Conservation (phyloP, 306 rosid species). For the Prosopis cineraria region DNA sequence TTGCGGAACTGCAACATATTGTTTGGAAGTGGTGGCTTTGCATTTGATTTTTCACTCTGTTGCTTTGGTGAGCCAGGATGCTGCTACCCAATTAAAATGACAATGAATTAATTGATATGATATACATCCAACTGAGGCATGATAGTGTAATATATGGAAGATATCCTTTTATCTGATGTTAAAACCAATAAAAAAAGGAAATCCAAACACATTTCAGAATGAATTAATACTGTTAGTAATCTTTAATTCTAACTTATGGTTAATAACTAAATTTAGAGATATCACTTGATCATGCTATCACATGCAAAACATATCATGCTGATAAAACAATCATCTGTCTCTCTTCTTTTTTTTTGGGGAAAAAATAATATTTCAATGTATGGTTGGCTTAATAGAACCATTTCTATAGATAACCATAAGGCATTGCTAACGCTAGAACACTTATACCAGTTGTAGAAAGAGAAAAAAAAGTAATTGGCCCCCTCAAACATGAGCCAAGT, state of each 20-base stretch:
- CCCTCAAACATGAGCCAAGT: neutral
- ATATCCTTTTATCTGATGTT: constrained; percentile 5
- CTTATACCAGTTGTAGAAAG: neutral
- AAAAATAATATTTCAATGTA: neutral
- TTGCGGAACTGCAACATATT: constrained; percentile 71
- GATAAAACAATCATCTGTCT: neutral
- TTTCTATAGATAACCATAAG: neutral
- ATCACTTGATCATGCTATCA: constrained; percentile 4
- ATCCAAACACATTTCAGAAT: constrained; percentile 22
- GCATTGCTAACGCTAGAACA: neutral
- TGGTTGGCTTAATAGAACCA: neutral
- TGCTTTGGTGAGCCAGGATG: constrained; percentile 83
- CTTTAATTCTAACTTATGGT: constrained; percentile 7
- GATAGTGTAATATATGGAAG: neutral
- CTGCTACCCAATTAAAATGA: constrained; percentile 58
- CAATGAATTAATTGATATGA: neutral
- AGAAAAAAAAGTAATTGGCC: neutral
- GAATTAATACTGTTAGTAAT: constrained; percentile 17
- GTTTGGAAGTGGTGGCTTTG: constrained; percentile 86
- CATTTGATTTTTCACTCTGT: constrained; percentile 62
- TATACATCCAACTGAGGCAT: constrained; percentile 22
- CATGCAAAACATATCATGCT: constrained; percentile 15
- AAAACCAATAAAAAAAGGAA: constrained; percentile 10
- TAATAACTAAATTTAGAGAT: constrained; percentile 17
- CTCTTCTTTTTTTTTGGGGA: neutral